Base-by-base conservation (phyloP, 1,284 basidiomycete species). In the Malassezia furfur region DNA sequence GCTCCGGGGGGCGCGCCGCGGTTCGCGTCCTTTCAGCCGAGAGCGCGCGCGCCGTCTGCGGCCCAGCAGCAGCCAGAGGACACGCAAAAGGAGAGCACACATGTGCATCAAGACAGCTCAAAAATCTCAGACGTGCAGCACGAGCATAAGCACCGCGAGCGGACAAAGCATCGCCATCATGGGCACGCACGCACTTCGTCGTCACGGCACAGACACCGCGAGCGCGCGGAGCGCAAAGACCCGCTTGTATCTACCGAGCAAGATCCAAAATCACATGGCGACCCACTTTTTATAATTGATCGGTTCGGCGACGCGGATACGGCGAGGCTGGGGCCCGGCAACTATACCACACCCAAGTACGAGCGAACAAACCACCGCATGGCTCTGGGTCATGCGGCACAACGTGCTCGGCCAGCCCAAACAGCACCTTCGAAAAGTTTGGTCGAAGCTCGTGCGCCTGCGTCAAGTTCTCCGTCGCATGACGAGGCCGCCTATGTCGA, bases 271-370 rank as follows among this genome's bases (percentile, higher is more conserved):
- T n/a, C n/a, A n/a, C n/a, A n/a, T n/a, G n/a, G n/a, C n/a, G 40
- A 15, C 6, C 40, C n/a, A 2, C 31, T 45, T 6, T 55, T 49
- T 40, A 38, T 55, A 5, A 40, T 55, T 15, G 53, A 55, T 39
- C 47, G 40, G 2, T 25, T 28, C 31, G 53, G 53, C 30, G 53
- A 55, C 34, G 9, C 9, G 5, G n/a, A 41, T n/a, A 11, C 40
- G 5, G 53, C 53, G 9, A 44, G n/a, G 31, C 49, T 43, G 21
- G 41, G 48, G 19, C 36, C 47, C n/a, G 43, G 48, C 32, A 19
- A 19, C 12, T 14, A 55, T 17, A 30, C 12, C 8, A 17, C 12
- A 1, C 47, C 47, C 5, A 43, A 43, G 21, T 34, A 34, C 32
- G 32, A 34, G 14, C 32, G 14, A 12, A 34, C 32, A 34, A 14